Evolutionary conservation across 305 asterid genomes (phyloP).

Genomic region (Fraxinus latifolia): DNA sequence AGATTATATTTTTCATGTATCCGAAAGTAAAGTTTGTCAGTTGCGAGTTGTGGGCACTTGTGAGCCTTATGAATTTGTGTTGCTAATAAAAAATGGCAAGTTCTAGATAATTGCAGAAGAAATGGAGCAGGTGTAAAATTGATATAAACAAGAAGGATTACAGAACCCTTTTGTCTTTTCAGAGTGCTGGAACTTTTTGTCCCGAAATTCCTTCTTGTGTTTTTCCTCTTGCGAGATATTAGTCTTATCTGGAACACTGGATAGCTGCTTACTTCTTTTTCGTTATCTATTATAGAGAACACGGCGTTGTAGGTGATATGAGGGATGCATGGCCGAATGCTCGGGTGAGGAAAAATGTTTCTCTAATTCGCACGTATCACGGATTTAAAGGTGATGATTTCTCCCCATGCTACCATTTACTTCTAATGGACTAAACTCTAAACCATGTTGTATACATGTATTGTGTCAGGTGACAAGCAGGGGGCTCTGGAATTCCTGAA

Average conservation of each 20-base stretch:
- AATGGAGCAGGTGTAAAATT: background rate
- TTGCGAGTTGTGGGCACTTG: background rate
- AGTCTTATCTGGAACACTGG: background rate
- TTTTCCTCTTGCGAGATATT: background rate
- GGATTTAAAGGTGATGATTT: constrained; percentile 76
- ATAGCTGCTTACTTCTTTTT: constrained; percentile 11
- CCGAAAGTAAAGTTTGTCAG: background rate
- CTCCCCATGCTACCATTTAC: background rate
- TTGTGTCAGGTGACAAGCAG: constrained; percentile 65
- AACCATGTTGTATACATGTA: constrained; percentile 1
- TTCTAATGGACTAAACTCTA: background rate
- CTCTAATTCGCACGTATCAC: constrained; percentile 76
- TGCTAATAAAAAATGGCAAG: background rate
- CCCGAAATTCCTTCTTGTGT: background rate
- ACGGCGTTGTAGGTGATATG: constrained; percentile 94
- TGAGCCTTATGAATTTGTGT: background rate
- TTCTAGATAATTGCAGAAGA: background rate
- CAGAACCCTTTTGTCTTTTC: background rate
- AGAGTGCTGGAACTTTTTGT: background rate
- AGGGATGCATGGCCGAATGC: constrained; percentile 97
- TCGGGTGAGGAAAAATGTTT: constrained; percentile 79
- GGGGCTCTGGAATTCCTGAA: constrained; percentile 78
- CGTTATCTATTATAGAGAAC: constrained; percentile 57
- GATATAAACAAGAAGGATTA: background rate
- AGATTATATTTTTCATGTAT: background rate